A percentile compares a stretch with the other conserved stretches of the same genome.
These are phyloP conservation scores for Arthroderma uncinatum DNA, from an alignment of 2,329 filamentous ascomycete genomes.

Conservation along the genomic window DNA sequence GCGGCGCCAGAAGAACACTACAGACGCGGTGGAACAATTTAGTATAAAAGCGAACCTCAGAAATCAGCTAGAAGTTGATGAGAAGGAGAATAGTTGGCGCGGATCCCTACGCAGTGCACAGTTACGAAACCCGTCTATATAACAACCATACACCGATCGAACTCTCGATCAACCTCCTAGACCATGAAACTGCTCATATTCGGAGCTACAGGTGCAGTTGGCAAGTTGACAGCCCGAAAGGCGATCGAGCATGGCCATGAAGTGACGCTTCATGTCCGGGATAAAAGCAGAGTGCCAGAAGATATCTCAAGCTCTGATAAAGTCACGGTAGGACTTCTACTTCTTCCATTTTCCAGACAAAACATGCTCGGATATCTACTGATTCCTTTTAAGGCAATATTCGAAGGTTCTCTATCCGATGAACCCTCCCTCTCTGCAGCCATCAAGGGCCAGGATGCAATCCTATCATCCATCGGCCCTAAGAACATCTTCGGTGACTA, in stretches of 20 bases:
- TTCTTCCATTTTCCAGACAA: not conserved
- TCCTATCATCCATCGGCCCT: slow-evolving; percentile 17
- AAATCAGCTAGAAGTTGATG: not conserved
- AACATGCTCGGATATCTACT: not conserved
- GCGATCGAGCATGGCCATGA: slow-evolving; percentile 13
- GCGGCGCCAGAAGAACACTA: not conserved
- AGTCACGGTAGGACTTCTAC: slow-evolving; percentile 10
- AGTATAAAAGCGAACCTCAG: not conserved
- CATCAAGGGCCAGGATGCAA: slow-evolving; percentile 16
- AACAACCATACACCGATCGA: too few relatives aligned
- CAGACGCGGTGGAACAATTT: not conserved
- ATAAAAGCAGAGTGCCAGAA: slow-evolving; percentile 15
- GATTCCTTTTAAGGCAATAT: slow-evolving; percentile 8
- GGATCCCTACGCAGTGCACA: not conserved
- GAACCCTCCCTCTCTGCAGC: slow-evolving; percentile 12
- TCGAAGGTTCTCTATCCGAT: slow-evolving; percentile 11
- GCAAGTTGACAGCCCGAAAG: slow-evolving; percentile 11
- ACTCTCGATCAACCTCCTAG: not conserved
- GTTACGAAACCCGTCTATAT: not conserved
- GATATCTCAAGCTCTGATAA: slow-evolving; percentile 12
- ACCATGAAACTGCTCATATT: slow-evolving; percentile 20
- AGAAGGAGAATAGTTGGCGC: not conserved
- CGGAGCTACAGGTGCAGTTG: slow-evolving; percentile 11
- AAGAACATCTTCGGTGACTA: slow-evolving; percentile 5
- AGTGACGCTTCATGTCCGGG: slow-evolving; percentile 13